These are phyloP conservation scores for Maudiozyma saulgeensis DNA, from an alignment of 805 yeast genomes.

Conservation along the genomic window DNA sequence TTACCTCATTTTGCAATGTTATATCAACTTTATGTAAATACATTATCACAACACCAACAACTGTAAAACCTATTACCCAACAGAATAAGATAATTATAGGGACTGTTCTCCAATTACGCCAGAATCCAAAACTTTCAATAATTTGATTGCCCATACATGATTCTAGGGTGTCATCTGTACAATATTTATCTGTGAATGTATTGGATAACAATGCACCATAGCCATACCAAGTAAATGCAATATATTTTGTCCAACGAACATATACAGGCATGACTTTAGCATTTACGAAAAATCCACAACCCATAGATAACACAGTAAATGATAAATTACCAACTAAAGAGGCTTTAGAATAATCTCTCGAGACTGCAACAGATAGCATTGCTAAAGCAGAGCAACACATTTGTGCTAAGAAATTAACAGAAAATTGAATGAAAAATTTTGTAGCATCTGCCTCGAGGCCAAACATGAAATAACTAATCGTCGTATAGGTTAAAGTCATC, in stretches of 20 bases:
- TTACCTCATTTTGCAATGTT: conserved; percentile 17
- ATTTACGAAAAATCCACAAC: conserved; percentile 74
- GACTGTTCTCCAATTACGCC: conserved; percentile 51
- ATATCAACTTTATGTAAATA: conserved; percentile 35
- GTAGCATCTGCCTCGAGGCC: conserved; percentile 47
- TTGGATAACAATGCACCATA: conserved; percentile 61
- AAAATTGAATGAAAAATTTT: conserved; percentile 55
- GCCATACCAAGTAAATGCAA: conserved; percentile 69
- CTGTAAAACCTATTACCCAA: conserved; percentile 48
- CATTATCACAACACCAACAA: conserved; percentile 40
- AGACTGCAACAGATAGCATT: conserved; percentile 38
- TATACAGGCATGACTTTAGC: conserved; percentile 70
- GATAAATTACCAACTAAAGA: conserved; percentile 52
- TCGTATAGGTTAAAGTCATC: conserved; percentile 47
- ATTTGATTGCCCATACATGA: conserved; percentile 40
- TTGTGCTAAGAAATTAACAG: conserved; percentile 47
- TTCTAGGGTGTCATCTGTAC: conserved; percentile 35
- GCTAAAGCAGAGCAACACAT: conserved; percentile 30
- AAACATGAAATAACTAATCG: conserved; percentile 66
- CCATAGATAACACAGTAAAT: conserved; percentile 65
- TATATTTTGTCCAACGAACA: conserved; percentile 74
- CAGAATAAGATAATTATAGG: conserved; percentile 54
- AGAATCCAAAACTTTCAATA: conserved; percentile 49
- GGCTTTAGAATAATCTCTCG: conserved; percentile 54
- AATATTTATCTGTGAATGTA: conserved; percentile 53